Base-by-base conservation (phyloP, 129 eudicot species). In the Silybum marianum region DNA sequence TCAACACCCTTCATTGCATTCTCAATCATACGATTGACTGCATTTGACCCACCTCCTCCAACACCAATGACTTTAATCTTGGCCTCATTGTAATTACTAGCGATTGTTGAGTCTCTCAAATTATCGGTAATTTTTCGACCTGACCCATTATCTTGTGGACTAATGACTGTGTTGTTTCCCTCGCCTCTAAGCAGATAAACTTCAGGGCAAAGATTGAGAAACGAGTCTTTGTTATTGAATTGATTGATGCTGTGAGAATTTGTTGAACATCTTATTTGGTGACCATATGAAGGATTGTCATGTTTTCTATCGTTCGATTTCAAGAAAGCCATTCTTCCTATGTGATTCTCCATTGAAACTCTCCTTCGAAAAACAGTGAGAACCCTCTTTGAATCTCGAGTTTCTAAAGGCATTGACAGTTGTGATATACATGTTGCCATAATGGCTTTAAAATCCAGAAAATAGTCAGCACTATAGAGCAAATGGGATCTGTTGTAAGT, bases 21-120 rank as follows among this genome's bases (percentile, higher is more conserved):
- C 87, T 92, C 94, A 13, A 95, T 92, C 99, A 95, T 92, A 21
- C 99, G 93, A 81, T 95, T 95, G 26, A 95, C 99, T 32, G 97
- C 99, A 83, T 95, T 92, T 39, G 98, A 94, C 72, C 98, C 98
- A 8, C 97, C 98, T 54, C 98, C 98, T 48, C 98, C 98, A 74
- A 94, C 97, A 68, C 98, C 98, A 66, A 94, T 85, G 73, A 94
- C 98, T 84, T 94, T 94, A 83, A 94, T 92, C 87, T 77, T 95
- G 26, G 97, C 99, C 81, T 80, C 97, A 23, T 90, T 94, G 77
- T 82, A 87, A 66, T 85, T 85, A 58, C 74, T 84, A 3, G 80
- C 76, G 68, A 30, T 80, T 9, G 90, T 39, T 7, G 87, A 28
- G 62, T 94, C 93, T 82, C 80, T 70, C 68, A 81, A 72, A 75